Conservation (phyloP, 768 basidiomycete species). For the Lepiota subincarnata region DNA sequence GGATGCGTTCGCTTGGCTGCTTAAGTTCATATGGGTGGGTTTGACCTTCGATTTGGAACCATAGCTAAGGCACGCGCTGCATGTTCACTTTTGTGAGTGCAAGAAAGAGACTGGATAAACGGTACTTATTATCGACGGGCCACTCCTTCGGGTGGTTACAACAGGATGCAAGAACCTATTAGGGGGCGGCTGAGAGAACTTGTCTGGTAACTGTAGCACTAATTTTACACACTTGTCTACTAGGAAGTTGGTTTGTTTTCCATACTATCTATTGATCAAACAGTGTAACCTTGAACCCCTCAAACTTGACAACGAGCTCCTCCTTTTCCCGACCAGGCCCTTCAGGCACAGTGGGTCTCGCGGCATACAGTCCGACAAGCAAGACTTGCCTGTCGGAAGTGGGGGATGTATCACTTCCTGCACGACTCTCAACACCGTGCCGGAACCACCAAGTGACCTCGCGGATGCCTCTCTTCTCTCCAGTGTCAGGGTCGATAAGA, state of each 20-base stretch:
- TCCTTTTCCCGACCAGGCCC: slow-evolving; percentile 24
- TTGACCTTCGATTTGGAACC: too few relatives aligned
- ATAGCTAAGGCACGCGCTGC: too few relatives aligned
- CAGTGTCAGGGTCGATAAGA: slow-evolving; percentile 25
- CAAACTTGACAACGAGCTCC: slow-evolving; percentile 23
- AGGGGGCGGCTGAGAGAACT: too few relatives aligned
- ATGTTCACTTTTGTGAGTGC: too few relatives aligned
- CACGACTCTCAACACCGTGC: slow-evolving; percentile 19
- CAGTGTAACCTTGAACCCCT: slow-evolving; percentile 27
- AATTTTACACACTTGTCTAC: neutral
- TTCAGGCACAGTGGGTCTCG: slow-evolving; percentile 24
- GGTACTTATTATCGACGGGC: too few relatives aligned
- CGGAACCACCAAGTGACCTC: slow-evolving; percentile 32
- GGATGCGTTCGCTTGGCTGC: too few relatives aligned
- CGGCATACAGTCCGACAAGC: slow-evolving; percentile 26
- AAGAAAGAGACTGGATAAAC: too few relatives aligned
- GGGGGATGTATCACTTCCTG: neutral
- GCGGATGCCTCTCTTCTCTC: slow-evolving; percentile 26
- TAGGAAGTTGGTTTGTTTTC: neutral
- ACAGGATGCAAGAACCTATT: too few relatives aligned
- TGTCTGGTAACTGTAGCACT: neutral
- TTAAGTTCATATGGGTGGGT: too few relatives aligned
- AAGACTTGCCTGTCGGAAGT: slow-evolving; percentile 10
- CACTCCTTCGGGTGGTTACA: too few relatives aligned
- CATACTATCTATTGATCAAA: slow-evolving; percentile 24